Base-by-base conservation (phyloP, 139 green algal species). In the Tetradesmus lagerheimii region DNA sequence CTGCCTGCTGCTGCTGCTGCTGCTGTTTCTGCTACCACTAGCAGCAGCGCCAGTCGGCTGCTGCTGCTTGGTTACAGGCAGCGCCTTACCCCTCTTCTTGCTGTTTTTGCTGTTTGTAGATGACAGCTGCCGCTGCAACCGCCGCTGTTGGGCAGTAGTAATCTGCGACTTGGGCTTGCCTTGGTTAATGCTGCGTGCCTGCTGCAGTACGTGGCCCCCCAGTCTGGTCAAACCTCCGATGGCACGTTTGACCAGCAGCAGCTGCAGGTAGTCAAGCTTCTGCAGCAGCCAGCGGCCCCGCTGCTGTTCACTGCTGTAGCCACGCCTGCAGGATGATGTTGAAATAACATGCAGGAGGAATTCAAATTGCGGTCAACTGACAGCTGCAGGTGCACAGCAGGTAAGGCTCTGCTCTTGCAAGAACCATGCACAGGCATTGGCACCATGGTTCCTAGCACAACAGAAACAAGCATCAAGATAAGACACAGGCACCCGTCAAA, bases 221-320 rank as follows among this genome's bases (percentile, higher is more conserved):
- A 75, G 16, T 15, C 74, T 50, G 66, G 37, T 80, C 14, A 80
- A 16, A 39, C 83, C 62, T 14, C 34, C 0, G 43, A 75, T 35
- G 6, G 77, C 67, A 4, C 89, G 75, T 66, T 92, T 90, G 25
- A 93, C 86, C 12, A 91, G 80, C 82, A 94, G 85, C 80, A 92
- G 85, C 87, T 94, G 92, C 67, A 93, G 86, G 66, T 93, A 93
- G 53, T 94, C 92, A 81, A 94, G 86, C 86, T 94, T 94, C 45
- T 92, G 76, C 39, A 93, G 80, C 82, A 94, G 84, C 89, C 90
- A 90, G 11, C 92, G 92, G 1, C 92, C 92, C 25, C 47, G 50
- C 31, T 86, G 75, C 37, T 83, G 64, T 11, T 87, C 86, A 87
- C 76, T 64, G 43, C 92, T 89, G 83, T 94, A 94, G 43, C 92